A percentile compares a stretch with the other conserved stretches of the same genome.
phyloP scores from a whole-genome alignment of 805 yeast species.

The Wickerhamomyces tratensis region DNA sequence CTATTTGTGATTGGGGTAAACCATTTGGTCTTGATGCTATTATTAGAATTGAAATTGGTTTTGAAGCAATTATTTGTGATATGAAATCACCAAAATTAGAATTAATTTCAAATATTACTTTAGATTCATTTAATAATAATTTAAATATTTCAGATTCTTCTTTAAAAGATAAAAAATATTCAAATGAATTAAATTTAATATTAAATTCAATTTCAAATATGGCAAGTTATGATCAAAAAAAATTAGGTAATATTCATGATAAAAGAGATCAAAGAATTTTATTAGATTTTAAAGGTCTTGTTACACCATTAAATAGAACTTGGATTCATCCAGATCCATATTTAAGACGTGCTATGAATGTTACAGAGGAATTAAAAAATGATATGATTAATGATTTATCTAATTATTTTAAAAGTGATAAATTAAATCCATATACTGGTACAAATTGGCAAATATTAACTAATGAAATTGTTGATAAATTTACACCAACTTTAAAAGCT shows the following conservation, averaged over 20 bases:
- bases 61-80: conserved; percentile 50
- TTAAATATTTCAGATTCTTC: conserved; percentile 1
- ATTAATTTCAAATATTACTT: conserved; percentile 34
- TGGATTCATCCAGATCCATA: conserved; percentile 40
- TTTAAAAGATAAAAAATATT: conserved; percentile 5
- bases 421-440: conserved; percentile 28
- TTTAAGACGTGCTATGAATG: conserved; percentile 25
- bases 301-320: conserved; percentile 44
- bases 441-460: conserved; percentile 51
- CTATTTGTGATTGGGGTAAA: conserved; percentile 31
- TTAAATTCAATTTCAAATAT: conserved; percentile 18
- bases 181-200: conserved; percentile 13
- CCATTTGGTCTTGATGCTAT: conserved; percentile 47
- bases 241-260: conserved; percentile 38
- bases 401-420: conserved; percentile 12
- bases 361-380: conserved; percentile 23
- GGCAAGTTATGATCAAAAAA: conserved; percentile 33
- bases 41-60: conserved; percentile 50
- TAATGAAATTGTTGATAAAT: conserved; percentile 37
- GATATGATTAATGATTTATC: conserved; percentile 28
- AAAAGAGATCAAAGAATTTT: conserved; percentile 37
- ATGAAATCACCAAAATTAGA: conserved; percentile 33
- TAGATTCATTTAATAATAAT: conserved; percentile 24
- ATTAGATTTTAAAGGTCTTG: conserved; percentile 43
- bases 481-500: conserved; percentile 36